Percentiles rank a stretch among this genome's conserved stretches.
phyloP scores from a whole-genome alignment of 208 protist genomes.

The Strigomonas culicis region DNA sequence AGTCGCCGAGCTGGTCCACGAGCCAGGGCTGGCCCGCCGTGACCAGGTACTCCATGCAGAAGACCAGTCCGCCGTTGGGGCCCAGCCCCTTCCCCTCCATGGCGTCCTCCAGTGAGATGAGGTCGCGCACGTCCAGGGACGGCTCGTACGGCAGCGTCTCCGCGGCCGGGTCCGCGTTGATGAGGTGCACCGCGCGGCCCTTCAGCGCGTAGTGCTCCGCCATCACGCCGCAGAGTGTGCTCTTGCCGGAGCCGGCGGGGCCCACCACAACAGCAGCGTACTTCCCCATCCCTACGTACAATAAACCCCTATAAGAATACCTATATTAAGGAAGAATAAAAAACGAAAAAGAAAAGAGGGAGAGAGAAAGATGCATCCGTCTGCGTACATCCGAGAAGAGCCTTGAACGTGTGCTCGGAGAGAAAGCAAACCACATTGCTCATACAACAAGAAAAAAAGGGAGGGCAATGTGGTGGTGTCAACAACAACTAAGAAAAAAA shows the following conservation, averaged over 20 bases:
- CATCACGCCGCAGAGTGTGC: slow-evolving; percentile 82
- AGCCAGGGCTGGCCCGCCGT: slow-evolving; percentile 93
- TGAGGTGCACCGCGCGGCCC: slow-evolving; percentile 89
- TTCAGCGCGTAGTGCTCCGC: slow-evolving; percentile 83
- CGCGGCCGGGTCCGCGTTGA: slow-evolving; percentile 99
- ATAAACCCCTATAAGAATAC: slow-evolving; percentile 4
- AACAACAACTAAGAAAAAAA: slow-evolving; percentile 7
- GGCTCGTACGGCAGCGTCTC: slow-evolving; percentile 89
- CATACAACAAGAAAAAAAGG: slow-evolving; percentile 3
- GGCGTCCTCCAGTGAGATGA: slow-evolving; percentile 94
- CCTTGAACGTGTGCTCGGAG: too few relatives aligned
- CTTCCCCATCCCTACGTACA: slow-evolving; percentile 65
- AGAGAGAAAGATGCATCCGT: too few relatives aligned
- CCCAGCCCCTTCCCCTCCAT: slow-evolving; percentile 93
- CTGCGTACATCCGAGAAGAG: too few relatives aligned
- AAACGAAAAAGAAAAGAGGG: too few relatives aligned
- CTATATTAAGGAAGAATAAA: neutral
- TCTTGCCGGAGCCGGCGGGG: slow-evolving; percentile 92
- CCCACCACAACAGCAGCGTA: slow-evolving; percentile 90
- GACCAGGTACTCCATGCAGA: slow-evolving; percentile 98
- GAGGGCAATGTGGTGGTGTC: neutral
- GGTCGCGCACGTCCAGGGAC: slow-evolving; percentile 93
- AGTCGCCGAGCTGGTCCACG: slow-evolving; percentile 90
- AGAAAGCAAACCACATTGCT: too few relatives aligned
- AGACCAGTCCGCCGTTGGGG: slow-evolving; percentile 99